Percentiles rank a stretch among this genome's conserved stretches.
Conservation (phyloP, 2,329 filamentous ascomycete species). For the Diaporthe sp. region DNA sequence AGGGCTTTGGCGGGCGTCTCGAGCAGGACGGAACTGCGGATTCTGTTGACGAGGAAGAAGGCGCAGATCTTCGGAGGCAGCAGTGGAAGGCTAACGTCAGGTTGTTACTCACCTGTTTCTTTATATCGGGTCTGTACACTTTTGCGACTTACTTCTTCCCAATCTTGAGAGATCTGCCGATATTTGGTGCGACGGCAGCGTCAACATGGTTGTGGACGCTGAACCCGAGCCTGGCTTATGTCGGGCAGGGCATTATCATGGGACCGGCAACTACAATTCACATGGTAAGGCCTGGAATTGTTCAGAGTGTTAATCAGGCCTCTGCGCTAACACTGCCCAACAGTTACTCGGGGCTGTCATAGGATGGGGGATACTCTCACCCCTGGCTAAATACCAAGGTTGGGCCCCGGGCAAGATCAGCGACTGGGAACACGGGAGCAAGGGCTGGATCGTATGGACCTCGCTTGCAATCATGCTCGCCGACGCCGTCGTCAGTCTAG, state of each 20-base stretch:
- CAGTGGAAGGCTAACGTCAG: slow-evolving; percentile 63
- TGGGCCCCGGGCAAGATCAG: slow-evolving; percentile 91
- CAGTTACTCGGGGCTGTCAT: slow-evolving; percentile 82
- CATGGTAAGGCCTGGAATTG: slow-evolving; percentile 66
- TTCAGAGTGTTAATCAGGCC: no score
- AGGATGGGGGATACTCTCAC: slow-evolving; percentile 93
- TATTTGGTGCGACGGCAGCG: slow-evolving; percentile 83
- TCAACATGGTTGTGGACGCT: slow-evolving; percentile 93
- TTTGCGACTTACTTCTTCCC: slow-evolving; percentile 92
- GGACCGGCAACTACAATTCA: slow-evolving; percentile 94
- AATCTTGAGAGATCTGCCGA: slow-evolving; percentile 84
- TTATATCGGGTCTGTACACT: slow-evolving; percentile 76
- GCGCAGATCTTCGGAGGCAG: slow-evolving; percentile 51
- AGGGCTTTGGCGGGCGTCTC: slow-evolving; percentile 23
- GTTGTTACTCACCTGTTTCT: slow-evolving; percentile 69
- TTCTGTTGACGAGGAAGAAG: slow-evolving; percentile 44
- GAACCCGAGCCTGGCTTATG: slow-evolving; percentile 96
- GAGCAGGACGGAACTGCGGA: slow-evolving; percentile 32
- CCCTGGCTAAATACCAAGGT: slow-evolving; percentile 84
- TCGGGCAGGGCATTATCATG: slow-evolving; percentile 99
- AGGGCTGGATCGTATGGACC: slow-evolving; percentile 99
- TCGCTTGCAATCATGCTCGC: slow-evolving; percentile 97
- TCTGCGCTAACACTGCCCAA: neutral
- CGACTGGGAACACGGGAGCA: slow-evolving; percentile 93
- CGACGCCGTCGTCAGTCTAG: slow-evolving; percentile 89